These are phyloP conservation scores for Quercus lobata DNA, from an alignment of 331 rosid genomes.

Conservation along the genomic window DNA sequence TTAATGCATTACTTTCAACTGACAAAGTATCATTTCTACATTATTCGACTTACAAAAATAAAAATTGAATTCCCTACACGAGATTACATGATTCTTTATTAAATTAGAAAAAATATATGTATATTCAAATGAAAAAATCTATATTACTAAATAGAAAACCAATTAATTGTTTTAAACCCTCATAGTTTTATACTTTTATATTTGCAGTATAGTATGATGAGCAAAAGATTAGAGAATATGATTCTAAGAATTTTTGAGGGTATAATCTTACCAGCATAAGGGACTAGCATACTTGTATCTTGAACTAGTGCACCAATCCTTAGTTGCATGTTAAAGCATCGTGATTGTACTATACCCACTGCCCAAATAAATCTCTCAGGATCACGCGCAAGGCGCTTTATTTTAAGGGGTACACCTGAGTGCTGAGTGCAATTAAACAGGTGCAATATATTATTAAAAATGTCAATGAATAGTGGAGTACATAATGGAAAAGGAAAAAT, in stretches of 20 bases:
- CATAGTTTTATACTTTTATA: neutral
- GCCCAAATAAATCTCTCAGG: conserved; percentile 91
- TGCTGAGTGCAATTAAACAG: conserved; percentile 49
- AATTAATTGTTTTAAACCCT: neutral
- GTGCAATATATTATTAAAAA: conserved; percentile 19
- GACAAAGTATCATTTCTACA: neutral
- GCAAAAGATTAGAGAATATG: conserved; percentile 5
- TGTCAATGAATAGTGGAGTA: neutral
- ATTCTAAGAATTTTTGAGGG: conserved; percentile 7
- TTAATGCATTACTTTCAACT: neutral
- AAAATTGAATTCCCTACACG: neutral
- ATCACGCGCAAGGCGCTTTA: conserved; percentile 83
- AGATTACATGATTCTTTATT: neutral
- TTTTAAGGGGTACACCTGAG: conserved; percentile 72
- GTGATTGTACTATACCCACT: conserved; percentile 79
- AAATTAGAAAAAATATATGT: neutral
- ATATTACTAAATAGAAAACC: neutral
- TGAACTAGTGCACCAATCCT: conserved; percentile 82
- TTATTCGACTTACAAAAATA: neutral
- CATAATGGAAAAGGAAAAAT: neutral
- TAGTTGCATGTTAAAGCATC: conserved; percentile 74
- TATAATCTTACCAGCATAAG: conserved; percentile 72
- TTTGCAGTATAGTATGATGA: neutral
- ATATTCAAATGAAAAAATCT: neutral
- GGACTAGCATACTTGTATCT: conserved; percentile 81